These are phyloP conservation scores for Pseudoscleropodium purum DNA, from an alignment of 225 moss, liverwort and hornwort genomes.

Conservation along the genomic window DNA sequence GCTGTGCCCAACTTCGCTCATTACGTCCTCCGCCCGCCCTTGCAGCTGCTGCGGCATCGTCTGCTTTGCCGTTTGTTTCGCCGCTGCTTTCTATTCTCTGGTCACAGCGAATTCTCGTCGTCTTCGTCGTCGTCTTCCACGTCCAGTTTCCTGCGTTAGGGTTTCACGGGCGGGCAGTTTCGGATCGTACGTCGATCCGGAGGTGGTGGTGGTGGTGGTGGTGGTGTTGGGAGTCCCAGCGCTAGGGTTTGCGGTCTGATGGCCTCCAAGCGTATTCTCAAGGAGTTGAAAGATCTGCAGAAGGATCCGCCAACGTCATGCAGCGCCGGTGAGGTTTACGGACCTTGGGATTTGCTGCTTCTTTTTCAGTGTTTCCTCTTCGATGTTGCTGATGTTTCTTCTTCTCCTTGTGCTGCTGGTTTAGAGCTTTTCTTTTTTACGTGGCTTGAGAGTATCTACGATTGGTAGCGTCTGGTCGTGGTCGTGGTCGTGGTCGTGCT, in stretches of 20 bases:
- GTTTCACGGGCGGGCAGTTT: background rate
- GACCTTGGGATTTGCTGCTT: background rate
- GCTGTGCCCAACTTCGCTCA: background rate
- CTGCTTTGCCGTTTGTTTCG: background rate
- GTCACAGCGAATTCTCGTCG: background rate
- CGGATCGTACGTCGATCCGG: background rate
- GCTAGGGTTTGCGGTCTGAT: slow-evolving; percentile 33
- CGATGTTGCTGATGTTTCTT: background rate
- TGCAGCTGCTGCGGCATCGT: background rate
- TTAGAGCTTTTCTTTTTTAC: background rate
- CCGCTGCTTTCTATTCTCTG: background rate
- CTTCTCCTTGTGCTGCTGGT: background rate
- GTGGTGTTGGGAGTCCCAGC: background rate
- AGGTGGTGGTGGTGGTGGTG: background rate
- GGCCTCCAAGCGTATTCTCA: slow-evolving; percentile 94
- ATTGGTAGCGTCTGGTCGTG: background rate
- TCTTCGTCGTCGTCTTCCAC: background rate
- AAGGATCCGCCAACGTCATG: slow-evolving; percentile 98
- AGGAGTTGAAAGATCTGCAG: slow-evolving; percentile 98
- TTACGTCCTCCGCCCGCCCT: background rate
- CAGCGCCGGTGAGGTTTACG: slow-evolving; percentile 26
- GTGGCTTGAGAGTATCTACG: background rate
- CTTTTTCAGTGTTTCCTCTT: background rate
- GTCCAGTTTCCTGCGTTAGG: background rate
- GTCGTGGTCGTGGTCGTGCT: background rate